Evolutionary conservation across 306 rosid species (phyloP).

Genomic region (Lathyrus aphaca): DNA sequence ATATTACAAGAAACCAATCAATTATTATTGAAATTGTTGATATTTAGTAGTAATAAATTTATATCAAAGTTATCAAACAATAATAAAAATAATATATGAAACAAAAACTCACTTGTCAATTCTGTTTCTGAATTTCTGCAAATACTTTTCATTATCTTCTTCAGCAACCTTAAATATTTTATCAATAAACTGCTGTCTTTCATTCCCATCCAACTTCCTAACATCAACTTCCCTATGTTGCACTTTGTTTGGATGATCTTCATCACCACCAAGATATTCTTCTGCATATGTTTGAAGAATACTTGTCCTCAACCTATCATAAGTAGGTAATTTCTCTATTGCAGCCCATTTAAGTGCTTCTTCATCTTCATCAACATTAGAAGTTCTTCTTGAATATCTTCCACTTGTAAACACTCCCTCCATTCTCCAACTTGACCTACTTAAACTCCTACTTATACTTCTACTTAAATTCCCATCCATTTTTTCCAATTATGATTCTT

Average conservation of each 20-base stretch:
- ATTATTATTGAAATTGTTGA: too few species aligned
- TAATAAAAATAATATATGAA: not conserved
- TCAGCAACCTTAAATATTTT: slow-evolving; percentile 80
- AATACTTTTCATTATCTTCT: slow-evolving; percentile 82
- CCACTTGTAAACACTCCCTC: slow-evolving; percentile 66
- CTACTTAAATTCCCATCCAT: slow-evolving; percentile 60
- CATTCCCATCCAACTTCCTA: slow-evolving; percentile 56
- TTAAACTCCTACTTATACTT: slow-evolving; percentile 61
- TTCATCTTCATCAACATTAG: slow-evolving; percentile 66
- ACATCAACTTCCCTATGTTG: slow-evolving; percentile 75
- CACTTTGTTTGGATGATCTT: slow-evolving; percentile 28
- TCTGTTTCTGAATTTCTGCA: slow-evolving; percentile 66
- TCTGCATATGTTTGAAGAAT: slow-evolving; percentile 57
- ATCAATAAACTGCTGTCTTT: slow-evolving; percentile 72
- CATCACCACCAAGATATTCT: slow-evolving; percentile 32
- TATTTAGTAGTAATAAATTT: too few species aligned
- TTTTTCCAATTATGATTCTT: not conserved
- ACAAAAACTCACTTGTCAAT: slow-evolving; percentile 59
- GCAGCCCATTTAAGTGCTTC: slow-evolving; percentile 96
- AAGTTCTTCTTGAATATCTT: slow-evolving; percentile 58
- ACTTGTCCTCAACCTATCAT: slow-evolving; percentile 79
- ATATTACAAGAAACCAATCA: not conserved
- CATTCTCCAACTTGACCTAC: slow-evolving; percentile 70
- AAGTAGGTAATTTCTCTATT: slow-evolving; percentile 86
- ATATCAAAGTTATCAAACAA: too few species aligned